These are phyloP conservation scores for Vicia faba DNA, from an alignment of 306 rosid species.

Conservation along the genomic window DNA sequence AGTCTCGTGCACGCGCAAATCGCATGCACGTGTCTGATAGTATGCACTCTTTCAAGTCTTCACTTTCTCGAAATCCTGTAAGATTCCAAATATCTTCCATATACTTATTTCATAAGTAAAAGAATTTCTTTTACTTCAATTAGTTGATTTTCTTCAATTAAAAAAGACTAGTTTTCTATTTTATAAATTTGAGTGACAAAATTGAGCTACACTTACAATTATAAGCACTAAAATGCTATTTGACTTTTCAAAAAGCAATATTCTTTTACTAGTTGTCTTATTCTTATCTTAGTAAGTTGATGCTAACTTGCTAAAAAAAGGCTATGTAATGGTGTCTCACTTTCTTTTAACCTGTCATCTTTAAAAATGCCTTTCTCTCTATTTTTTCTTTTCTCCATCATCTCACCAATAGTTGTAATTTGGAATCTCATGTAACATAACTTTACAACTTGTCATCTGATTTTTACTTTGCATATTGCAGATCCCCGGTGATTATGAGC, in stretches of 20 bases:
- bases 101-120: too few species aligned
- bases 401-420: constrained; percentile 24
- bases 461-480: constrained; percentile 31
- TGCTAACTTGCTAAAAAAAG: constrained; percentile 4
- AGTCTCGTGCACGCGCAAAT: constrained; percentile 71
- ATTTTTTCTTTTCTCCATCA: neutral
- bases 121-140: too few species aligned
- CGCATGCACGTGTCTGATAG: constrained; percentile 59
- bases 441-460: constrained; percentile 27
- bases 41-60: constrained; percentile 56
- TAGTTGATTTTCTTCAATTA: too few species aligned
- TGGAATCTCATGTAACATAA: constrained; percentile 3
- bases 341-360: constrained; percentile 24
- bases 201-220: neutral
- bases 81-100: constrained; percentile 10
- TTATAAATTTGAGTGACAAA: neutral
- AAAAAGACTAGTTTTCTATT: too few species aligned
- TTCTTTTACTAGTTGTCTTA: neutral
- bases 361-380: constrained; percentile 4
- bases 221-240: neutral
- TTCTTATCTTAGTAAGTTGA: neutral
- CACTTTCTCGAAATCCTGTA: constrained; percentile 59
- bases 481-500: constrained; percentile 59
- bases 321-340: constrained; percentile 13
- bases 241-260: neutral